A percentile compares a stretch with the other conserved stretches of the same genome.
Evolutionary conservation across 2,329 filamentous ascomycete species (phyloP).

Genomic region (Exophiala aquamarina): DNA sequence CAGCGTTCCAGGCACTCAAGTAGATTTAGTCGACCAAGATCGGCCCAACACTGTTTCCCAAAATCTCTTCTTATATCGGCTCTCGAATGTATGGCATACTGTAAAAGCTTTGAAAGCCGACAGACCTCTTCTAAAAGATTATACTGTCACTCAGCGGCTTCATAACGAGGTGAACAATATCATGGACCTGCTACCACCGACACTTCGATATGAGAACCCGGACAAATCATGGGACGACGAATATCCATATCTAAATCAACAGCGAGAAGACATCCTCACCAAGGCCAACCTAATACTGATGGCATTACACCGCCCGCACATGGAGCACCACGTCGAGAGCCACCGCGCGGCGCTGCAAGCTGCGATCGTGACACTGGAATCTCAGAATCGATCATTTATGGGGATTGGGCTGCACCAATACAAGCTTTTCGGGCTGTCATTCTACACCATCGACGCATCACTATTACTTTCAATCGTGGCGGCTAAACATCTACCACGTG

Average conservation of each 20-base stretch:
- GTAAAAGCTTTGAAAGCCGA: conserved; percentile 3
- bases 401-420: background rate
- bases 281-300: conserved; percentile 4
- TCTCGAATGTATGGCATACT: conserved; percentile 2
- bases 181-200: conserved; percentile 4
- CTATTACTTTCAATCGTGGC: conserved; percentile 1
- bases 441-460: conserved; percentile 8
- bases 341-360: conserved; percentile 1
- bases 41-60: background rate
- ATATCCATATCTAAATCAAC: conserved; percentile 8
- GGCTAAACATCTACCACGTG: background rate
- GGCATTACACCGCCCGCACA: conserved; percentile 8
- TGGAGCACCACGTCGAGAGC: conserved; percentile 1
- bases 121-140: conserved; percentile 2
- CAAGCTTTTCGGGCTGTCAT: conserved; percentile 3
- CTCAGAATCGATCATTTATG: background rate
- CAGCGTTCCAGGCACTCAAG: background rate
- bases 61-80: conserved; percentile 5
- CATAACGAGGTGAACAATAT: conserved; percentile 2
- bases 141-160: background rate
- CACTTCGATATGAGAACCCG: conserved; percentile 3
- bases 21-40: background rate
- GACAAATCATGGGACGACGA: conserved; percentile 7
- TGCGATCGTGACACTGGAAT: conserved; percentile 1
- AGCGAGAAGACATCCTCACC: conserved; percentile 6